A percentile compares a stretch with the other conserved stretches of the same genome.
Conservation (phyloP, 1,284 basidiomycete genomes). For the Sporisorium exsertum region DNA sequence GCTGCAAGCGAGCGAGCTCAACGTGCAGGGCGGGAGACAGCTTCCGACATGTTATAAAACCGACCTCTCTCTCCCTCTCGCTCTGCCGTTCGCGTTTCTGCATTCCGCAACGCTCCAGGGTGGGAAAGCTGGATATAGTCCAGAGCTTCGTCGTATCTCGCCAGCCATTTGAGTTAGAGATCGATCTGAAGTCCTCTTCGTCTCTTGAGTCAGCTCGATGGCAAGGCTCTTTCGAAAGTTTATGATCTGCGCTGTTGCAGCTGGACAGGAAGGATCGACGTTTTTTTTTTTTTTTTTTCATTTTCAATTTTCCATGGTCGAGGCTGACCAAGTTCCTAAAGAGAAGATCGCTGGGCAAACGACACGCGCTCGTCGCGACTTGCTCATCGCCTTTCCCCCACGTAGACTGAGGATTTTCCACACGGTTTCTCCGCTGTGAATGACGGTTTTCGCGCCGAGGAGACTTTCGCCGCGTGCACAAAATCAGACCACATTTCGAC, state of each 20-base stretch:
- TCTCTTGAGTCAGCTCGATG: background rate
- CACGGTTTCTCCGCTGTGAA: background rate
- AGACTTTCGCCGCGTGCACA: background rate
- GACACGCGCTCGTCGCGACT: background rate
- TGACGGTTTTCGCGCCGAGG: background rate
- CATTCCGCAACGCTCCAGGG: background rate
- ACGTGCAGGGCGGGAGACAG: background rate
- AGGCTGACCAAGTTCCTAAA: too few relatives aligned
- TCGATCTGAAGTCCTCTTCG: background rate
- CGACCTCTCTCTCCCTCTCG: background rate
- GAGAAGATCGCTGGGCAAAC: too few relatives aligned
- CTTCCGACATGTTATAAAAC: background rate
- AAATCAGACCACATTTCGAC: conserved; percentile 36
- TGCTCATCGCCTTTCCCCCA: background rate
- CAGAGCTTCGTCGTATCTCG: background rate
- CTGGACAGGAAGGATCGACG: background rate
- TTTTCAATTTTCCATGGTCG: background rate
- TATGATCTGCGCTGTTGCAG: background rate
- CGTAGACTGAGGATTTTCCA: background rate
- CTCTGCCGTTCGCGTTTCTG: background rate
- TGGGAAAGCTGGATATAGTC: background rate
- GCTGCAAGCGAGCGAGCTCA: background rate
- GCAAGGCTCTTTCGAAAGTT: too few relatives aligned
- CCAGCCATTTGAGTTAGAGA: background rate
- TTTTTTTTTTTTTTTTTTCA: background rate